A percentile compares a stretch with the other conserved stretches of the same genome.
phyloP scores from a whole-genome alignment of 768 basidiomycete genomes.

The Lyophyllum decastes region DNA sequence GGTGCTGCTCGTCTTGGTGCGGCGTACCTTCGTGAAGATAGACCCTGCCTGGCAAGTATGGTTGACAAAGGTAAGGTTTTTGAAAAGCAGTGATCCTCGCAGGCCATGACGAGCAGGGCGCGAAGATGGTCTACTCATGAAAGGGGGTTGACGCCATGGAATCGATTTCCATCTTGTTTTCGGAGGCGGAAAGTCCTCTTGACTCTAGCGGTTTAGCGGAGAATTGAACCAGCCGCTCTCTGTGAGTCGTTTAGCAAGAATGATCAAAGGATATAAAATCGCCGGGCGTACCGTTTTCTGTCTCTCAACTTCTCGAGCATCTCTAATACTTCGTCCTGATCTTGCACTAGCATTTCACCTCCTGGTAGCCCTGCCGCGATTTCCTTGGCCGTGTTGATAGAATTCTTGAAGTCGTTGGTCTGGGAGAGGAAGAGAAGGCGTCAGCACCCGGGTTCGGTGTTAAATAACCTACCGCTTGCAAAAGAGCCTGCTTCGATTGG shows the following conservation, averaged over 20 bases:
- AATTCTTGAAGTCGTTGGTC: conserved; percentile 73
- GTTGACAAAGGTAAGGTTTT: background rate
- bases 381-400: conserved; percentile 60
- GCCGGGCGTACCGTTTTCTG: conserved; percentile 55
- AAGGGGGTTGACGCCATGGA: conserved; percentile 76
- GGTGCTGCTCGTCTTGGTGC: background rate
- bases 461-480: conserved; percentile 55
- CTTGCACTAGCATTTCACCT: conserved; percentile 66
- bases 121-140: conserved; percentile 25
- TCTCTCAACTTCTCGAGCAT: conserved; percentile 68
- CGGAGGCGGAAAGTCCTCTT: conserved; percentile 23
- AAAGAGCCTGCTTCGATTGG: conserved; percentile 64
- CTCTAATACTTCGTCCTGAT: conserved; percentile 70
- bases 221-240: conserved; percentile 58
- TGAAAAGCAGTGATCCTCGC: background rate
- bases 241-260: conserved; percentile 22
- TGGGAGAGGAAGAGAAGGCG: conserved; percentile 22
- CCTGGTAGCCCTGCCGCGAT: conserved; percentile 62
- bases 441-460: background rate
- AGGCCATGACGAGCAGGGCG: background rate
- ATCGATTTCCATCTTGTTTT: conserved; percentile 65
- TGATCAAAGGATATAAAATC: background rate
- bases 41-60: background rate
- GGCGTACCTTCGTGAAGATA: background rate
- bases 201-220: conserved; percentile 40